These are phyloP conservation scores for Sphagnum magellanicum DNA, from an alignment of 228 moss, liverwort and hornwort genomes.

Conservation along the genomic window DNA sequence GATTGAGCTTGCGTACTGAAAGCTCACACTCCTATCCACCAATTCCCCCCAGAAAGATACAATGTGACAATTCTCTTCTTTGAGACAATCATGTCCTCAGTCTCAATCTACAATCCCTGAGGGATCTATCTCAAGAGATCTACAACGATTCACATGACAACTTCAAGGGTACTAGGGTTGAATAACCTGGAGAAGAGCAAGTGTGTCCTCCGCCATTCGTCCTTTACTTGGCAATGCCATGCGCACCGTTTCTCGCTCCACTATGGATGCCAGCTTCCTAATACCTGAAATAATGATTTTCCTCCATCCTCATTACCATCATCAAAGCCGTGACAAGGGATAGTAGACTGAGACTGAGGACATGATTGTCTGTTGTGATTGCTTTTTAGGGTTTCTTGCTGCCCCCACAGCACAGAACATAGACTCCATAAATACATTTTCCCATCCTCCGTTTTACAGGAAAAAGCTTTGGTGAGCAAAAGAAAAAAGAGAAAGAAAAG, in stretches of 20 bases:
- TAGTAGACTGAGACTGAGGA: neutral
- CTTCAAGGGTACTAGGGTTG: no score
- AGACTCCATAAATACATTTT: neutral
- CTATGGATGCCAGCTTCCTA: constrained; percentile 15
- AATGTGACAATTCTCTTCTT: no score
- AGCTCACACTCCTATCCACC: constrained; percentile 73
- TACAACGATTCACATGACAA: no score
- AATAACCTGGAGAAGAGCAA: constrained; percentile 63
- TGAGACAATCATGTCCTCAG: neutral
- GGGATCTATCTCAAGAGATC: no score
- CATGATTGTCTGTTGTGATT: neutral
- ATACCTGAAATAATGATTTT: constrained; percentile 16
- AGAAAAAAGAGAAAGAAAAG: neutral
- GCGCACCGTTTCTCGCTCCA: constrained; percentile 57
- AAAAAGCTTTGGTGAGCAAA: neutral
- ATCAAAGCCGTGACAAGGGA: neutral
- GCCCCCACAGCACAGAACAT: neutral
- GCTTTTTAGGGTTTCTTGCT: neutral
- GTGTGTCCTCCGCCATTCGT: constrained; percentile 94
- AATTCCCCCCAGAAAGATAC: neutral
- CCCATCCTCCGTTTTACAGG: neutral
- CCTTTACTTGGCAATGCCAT: constrained; percentile 97
- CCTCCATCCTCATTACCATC: neutral
- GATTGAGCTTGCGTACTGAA: constrained; percentile 93
- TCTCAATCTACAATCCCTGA: neutral